A percentile compares a stretch with the other conserved stretches of the same genome.
These are phyloP conservation scores for Penicillium flavigenum DNA, from an alignment of 495 filamentous ascomycete genomes.

Conservation along the genomic window DNA sequence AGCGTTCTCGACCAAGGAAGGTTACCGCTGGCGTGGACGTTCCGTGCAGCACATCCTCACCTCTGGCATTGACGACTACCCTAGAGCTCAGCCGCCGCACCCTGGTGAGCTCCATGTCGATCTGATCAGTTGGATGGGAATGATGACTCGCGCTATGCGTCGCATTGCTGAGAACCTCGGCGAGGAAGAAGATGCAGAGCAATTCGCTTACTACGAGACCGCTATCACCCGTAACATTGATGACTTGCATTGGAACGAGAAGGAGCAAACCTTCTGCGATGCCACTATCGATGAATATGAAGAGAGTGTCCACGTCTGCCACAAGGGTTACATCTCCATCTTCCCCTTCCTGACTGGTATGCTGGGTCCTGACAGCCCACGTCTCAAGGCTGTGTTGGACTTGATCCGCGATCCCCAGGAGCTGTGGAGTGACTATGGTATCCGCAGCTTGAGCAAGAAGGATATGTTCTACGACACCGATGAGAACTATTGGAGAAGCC, in stretches of 20 bases:
- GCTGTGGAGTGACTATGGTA: constrained; percentile 80
- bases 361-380: constrained; percentile 66
- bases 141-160: constrained; percentile 80
- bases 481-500: constrained; percentile 97
- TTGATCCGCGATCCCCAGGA: constrained; percentile 78
- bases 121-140: constrained; percentile 92
- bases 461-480: constrained; percentile 81
- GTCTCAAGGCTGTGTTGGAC: constrained; percentile 71
- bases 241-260: constrained; percentile 87
- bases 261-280: constrained; percentile 83
- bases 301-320: constrained; percentile 85
- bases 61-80: constrained; percentile 94
- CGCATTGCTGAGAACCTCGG: constrained; percentile 73
- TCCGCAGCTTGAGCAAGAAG: constrained; percentile 82
- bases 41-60: constrained; percentile 83
- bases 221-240: constrained; percentile 87
- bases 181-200: constrained; percentile 69
- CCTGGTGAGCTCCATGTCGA: constrained; percentile 96
- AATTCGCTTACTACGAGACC: constrained; percentile 68
- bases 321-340: constrained; percentile 93
- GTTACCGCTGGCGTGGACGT: constrained; percentile 93
- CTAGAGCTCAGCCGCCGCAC: constrained; percentile 91
- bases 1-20: constrained; percentile 82
- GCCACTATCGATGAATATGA: constrained; percentile 95
- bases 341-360: constrained; percentile 90